Evolutionary conservation across 352 stramenopile genomes (phyloP), one percentile per base, ranked within the genome.

Genomic region (Phytophthora constricta): DNA sequence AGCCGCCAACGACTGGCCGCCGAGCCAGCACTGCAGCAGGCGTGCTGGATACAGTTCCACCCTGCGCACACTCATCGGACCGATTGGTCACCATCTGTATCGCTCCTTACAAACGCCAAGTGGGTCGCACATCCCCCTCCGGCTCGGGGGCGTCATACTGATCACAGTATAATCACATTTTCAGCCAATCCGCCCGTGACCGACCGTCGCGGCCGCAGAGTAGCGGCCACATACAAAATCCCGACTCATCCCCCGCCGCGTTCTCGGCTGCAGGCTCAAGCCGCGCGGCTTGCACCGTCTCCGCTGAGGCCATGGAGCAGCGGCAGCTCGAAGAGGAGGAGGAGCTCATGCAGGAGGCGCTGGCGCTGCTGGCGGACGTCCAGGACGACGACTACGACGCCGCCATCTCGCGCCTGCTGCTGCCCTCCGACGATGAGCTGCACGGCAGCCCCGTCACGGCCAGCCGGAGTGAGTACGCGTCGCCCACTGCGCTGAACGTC

Each of bases 321-420:
- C 60, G 56, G 50, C 65, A 68, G 33, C 51, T 68, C 46, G 60
- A 74, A 43, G 72, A 74, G 51, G 72, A 75, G 43, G 68, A 71
- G 59, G 64, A 71, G 52, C 65, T 80, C 27, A 78, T 79, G 65
- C 73, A 85, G 42, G 74, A 80, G 43, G 74, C 75, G 25, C 68
- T 85, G 48, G 63, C 68, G n/a, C 55, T 85, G 46, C 57, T 85
- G 33, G 65, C 64, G 4, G 71, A 82, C 26, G 76, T 68, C 62
- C 68, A 79, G 25, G 72, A 68, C 39, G 58, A 67, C 43, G 56
- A 61, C 23, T 73, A 70, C 39, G 64, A 73, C 64, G 60, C 53
- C 4, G 71, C 68, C 22, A 72, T 78, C 57, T 82, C 71, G 53
- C 74, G 74, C 9, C 49, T 82, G 34, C 61, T 79, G 51, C 59